phyloP scores from a whole-genome alignment of 2,329 filamentous ascomycete genomes.

The Tolypocladium nubicola region DNA sequence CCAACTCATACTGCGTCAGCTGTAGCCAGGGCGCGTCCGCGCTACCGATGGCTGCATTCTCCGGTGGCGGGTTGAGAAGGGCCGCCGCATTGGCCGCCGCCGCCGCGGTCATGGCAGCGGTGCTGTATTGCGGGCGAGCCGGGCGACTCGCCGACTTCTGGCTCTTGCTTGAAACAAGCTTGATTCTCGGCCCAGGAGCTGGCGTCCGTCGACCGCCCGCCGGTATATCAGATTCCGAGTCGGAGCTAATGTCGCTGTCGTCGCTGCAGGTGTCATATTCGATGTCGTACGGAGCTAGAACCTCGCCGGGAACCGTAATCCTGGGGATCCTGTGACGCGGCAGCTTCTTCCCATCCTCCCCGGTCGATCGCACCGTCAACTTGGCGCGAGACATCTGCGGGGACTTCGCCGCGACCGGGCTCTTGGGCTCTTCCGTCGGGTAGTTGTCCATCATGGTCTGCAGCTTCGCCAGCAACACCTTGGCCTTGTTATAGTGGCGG shows the following conservation, averaged over 20 bases:
- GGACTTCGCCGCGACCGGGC: constrained; percentile 40
- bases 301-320: constrained; percentile 56
- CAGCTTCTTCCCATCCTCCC: constrained; percentile 33
- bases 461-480: constrained; percentile 47
- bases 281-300: constrained; percentile 54
- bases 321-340: constrained; percentile 38
- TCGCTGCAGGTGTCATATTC: constrained; percentile 49
- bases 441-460: constrained; percentile 51
- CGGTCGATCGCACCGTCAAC: constrained; percentile 30
- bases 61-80: constrained; percentile 45
- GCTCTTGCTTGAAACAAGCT: constrained; percentile 30
- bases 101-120: constrained; percentile 25
- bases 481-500: constrained; percentile 50
- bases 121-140: constrained; percentile 21
- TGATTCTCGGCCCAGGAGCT: constrained; percentile 34
- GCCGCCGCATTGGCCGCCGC: constrained; percentile 29
- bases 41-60: constrained; percentile 47
- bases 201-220: constrained; percentile 25
- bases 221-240: constrained; percentile 34
- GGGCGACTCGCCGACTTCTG: constrained; percentile 34
- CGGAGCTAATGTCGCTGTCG: constrained; percentile 41
- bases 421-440: constrained; percentile 41
- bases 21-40: constrained; percentile 55
- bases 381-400: constrained; percentile 42
- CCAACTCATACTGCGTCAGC: constrained; percentile 54